phyloP scores from a whole-genome alignment of 371 early-diverging fungal species.

The Cokeromyces recurvatus region DNA sequence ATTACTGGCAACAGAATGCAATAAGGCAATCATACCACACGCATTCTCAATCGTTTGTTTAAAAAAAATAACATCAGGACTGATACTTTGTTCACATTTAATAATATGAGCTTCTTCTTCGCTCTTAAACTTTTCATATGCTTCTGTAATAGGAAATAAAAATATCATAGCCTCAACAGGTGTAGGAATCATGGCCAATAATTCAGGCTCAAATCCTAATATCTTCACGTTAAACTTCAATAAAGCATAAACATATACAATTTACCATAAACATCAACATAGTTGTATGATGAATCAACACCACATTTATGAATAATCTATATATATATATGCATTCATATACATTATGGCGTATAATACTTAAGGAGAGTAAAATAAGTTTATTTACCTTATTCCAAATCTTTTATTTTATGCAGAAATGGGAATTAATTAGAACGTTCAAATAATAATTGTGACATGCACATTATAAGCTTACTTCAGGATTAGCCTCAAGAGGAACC shows the following conservation, averaged over 20 bases:
- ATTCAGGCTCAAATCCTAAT: slow-evolving; percentile 76
- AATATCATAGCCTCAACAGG: slow-evolving; percentile 80
- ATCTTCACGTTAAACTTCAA: too few species aligned
- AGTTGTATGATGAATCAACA: slow-evolving; percentile 45
- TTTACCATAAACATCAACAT: slow-evolving; percentile 59
- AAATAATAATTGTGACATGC: too few species aligned
- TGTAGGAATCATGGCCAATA: slow-evolving; percentile 73
- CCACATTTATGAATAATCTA: slow-evolving; percentile 59
- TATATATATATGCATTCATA: slow-evolving; percentile 9
- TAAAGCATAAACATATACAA: too few species aligned
- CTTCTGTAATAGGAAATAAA: slow-evolving; percentile 62
- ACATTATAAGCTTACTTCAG: slow-evolving; percentile 50
- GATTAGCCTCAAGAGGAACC: slow-evolving; percentile 85
- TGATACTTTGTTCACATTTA: slow-evolving; percentile 48
- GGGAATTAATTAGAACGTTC: too few species aligned
- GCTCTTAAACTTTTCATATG: slow-evolving; percentile 54
- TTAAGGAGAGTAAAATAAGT: too few species aligned
- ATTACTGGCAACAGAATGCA: slow-evolving; percentile 72
- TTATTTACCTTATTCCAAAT: slow-evolving; percentile 60
- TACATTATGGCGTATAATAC: too few species aligned
- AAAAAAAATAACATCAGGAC: slow-evolving; percentile 67
- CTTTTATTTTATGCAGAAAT: slow-evolving; percentile 18
- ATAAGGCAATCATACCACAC: slow-evolving; percentile 83
- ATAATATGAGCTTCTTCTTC: slow-evolving; percentile 51
- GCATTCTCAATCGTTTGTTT: slow-evolving; percentile 91